A percentile compares a stretch with the other conserved stretches of the same genome.
Conservation (phyloP, 202 grass and related monocot species). For the Panicum hallii region DNA sequence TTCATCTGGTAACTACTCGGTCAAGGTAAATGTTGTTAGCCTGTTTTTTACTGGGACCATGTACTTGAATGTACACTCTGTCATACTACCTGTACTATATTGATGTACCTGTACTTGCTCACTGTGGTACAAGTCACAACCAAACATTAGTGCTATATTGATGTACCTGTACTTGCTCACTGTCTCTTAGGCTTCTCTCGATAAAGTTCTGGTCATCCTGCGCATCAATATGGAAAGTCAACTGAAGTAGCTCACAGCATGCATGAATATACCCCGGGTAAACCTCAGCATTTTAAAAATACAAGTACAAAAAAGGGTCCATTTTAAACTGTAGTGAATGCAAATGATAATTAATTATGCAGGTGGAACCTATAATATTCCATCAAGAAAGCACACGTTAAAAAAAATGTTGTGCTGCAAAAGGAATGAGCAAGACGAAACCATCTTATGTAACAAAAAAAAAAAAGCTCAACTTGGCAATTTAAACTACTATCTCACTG, state of each 20-base stretch:
- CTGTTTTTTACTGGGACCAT: neutral
- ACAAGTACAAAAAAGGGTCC: neutral
- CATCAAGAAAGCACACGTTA: neutral
- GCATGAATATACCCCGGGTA: neutral
- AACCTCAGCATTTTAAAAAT: neutral
- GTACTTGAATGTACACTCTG: neutral
- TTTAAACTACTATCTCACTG: neutral
- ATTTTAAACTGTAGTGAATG: neutral
- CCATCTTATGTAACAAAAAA: constrained; percentile 1
- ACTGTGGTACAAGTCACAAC: constrained; percentile 43
- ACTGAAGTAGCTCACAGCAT: constrained; percentile 7
- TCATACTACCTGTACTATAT: neutral
- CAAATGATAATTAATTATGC: neutral
- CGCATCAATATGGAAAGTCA: constrained; percentile 27
- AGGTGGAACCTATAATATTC: neutral
- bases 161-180: constrained; percentile 86
- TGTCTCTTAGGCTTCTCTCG: constrained; percentile 80
- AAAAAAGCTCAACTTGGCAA: constrained; percentile 8
- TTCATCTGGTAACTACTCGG: constrained; percentile 3
- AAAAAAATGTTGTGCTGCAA: neutral
- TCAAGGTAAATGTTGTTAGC: constrained; percentile 7
- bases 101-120: constrained; percentile 83
- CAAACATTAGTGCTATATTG: neutral
- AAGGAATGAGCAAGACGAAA: constrained; percentile 8
- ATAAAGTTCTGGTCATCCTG: constrained; percentile 81